Evolutionary conservation across 2,329 filamentous ascomycete genomes (phyloP).

Genomic region (Neoascochyta sp.): DNA sequence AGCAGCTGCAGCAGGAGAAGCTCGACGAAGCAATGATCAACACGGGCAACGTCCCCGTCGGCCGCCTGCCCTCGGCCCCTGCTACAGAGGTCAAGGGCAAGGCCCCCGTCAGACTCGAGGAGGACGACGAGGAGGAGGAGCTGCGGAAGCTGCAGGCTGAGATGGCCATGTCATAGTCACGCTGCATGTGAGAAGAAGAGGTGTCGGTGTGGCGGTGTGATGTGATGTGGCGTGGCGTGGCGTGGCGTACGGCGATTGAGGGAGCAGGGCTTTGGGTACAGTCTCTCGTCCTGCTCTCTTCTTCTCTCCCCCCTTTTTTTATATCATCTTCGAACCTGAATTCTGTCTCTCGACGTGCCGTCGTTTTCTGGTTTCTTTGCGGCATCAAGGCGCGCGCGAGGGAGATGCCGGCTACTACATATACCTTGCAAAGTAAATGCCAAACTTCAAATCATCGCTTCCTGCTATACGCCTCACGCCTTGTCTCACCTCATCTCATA

Average conservation of each 20-base stretch:
- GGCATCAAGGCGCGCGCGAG: too few species aligned
- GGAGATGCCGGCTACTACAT: too few species aligned
- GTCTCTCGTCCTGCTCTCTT: too few species aligned
- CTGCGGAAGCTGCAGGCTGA: slow-evolving; percentile 89
- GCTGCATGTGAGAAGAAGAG: background rate
- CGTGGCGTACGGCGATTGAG: slow-evolving; percentile 15
- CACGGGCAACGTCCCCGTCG: slow-evolving; percentile 79
- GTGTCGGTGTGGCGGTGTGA: background rate
- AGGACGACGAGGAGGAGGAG: slow-evolving; percentile 96
- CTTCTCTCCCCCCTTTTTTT: too few species aligned
- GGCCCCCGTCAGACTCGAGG: slow-evolving; percentile 47
- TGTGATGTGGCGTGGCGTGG: background rate
- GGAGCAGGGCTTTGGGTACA: slow-evolving; percentile 4
- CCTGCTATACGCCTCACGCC: too few species aligned
- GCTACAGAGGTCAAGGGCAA: slow-evolving; percentile 55
- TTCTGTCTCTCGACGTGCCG: too few species aligned
- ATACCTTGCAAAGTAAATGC: too few species aligned
- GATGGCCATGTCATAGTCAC: slow-evolving; percentile 82
- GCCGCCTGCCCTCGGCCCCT: slow-evolving; percentile 70
- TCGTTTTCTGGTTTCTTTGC: too few species aligned
- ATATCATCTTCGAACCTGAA: too few species aligned
- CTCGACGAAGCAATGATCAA: slow-evolving; percentile 92
- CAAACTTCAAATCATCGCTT: too few species aligned
- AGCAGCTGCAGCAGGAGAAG: slow-evolving; percentile 82
- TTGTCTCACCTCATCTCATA: too few species aligned